A percentile compares a stretch with the other conserved stretches of the same genome.
phyloP scores from a whole-genome alignment of 2,329 filamentous ascomycete species.

The Botrytis elliptica region DNA sequence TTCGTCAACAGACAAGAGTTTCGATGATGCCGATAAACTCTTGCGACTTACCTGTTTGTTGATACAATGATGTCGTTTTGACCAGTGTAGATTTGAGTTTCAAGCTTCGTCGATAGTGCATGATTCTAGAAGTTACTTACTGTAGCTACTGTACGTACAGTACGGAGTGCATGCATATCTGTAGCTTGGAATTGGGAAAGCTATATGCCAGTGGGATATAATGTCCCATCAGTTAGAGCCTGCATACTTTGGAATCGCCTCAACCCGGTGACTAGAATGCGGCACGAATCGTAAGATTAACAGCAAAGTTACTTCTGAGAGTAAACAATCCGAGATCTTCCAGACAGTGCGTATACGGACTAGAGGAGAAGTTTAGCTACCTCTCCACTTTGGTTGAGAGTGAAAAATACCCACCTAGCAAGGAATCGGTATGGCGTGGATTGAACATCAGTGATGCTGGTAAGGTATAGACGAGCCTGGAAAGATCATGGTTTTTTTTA shows the following conservation, averaged over 20 bases:
- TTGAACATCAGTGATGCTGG: background rate
- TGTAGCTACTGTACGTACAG: background rate
- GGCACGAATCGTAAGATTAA: background rate
- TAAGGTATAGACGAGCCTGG: background rate
- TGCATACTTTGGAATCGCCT: background rate
- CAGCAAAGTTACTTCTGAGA: background rate
- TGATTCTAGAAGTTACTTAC: background rate
- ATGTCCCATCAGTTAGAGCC: background rate
- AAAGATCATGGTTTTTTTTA: background rate
- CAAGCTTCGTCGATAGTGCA: background rate
- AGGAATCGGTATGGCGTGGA: background rate
- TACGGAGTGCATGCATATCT: conserved; percentile 2
- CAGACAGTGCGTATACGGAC: background rate
- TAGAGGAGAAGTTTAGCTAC: background rate
- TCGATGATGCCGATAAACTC: background rate
- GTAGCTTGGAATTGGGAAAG: background rate
- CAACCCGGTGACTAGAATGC: background rate
- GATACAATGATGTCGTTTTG: background rate
- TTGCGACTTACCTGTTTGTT: background rate
- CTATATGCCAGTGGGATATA: conserved; percentile 3
- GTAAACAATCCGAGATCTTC: conserved; percentile 1
- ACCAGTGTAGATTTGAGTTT: background rate
- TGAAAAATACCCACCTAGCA: background rate
- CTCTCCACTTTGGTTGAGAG: background rate
- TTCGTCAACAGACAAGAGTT: background rate